phyloP scores from a whole-genome alignment of 208 protist species.

The Angomonas ambiguus region DNA sequence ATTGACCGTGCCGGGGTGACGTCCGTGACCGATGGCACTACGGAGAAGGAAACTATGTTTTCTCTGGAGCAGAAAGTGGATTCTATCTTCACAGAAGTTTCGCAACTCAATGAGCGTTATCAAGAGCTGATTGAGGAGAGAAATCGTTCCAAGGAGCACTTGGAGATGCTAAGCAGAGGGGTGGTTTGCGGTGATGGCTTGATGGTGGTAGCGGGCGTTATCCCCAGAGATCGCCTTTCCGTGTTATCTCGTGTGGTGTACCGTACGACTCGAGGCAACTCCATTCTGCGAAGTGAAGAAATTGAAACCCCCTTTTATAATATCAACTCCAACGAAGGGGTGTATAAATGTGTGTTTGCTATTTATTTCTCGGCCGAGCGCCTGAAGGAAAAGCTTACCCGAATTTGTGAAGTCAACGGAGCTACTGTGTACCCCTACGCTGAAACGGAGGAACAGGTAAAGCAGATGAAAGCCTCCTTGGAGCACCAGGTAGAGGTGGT shows the following conservation, averaged over 20 bases:
- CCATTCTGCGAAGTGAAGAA: slow-evolving; percentile 84
- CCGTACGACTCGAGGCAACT: slow-evolving; percentile 95
- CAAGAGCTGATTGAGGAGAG: slow-evolving; percentile 76
- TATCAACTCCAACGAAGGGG: slow-evolving; percentile 54
- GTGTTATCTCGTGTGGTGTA: slow-evolving; percentile 94
- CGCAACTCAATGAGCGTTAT: slow-evolving; percentile 88
- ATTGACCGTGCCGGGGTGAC: slow-evolving; percentile 72
- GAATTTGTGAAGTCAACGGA: slow-evolving; percentile 95
- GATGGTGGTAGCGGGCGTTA: slow-evolving; percentile 93
- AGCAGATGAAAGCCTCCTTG: slow-evolving; percentile 56
- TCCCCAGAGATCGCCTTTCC: slow-evolving; percentile 82
- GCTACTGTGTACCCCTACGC: slow-evolving; percentile 94
- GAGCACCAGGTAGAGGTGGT: slow-evolving; percentile 71
- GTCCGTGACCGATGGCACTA: slow-evolving; percentile 29
- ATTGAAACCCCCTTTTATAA: slow-evolving; percentile 92
- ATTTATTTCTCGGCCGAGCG: slow-evolving; percentile 96
- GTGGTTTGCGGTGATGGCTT: slow-evolving; percentile 52
- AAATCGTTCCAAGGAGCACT: slow-evolving; percentile 74
- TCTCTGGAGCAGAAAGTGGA: slow-evolving; percentile 90
- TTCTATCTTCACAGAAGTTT: slow-evolving; percentile 88
- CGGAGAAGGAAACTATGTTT: slow-evolving; percentile 72
- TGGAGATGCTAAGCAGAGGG: slow-evolving; percentile 71
- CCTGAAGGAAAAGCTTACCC: slow-evolving; percentile 87
- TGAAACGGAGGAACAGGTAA: slow-evolving; percentile 76
- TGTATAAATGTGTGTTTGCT: slow-evolving; percentile 95